phyloP scores from a whole-genome alignment of 2,329 filamentous ascomycete genomes.

The Verticillium albo-atrum region DNA sequence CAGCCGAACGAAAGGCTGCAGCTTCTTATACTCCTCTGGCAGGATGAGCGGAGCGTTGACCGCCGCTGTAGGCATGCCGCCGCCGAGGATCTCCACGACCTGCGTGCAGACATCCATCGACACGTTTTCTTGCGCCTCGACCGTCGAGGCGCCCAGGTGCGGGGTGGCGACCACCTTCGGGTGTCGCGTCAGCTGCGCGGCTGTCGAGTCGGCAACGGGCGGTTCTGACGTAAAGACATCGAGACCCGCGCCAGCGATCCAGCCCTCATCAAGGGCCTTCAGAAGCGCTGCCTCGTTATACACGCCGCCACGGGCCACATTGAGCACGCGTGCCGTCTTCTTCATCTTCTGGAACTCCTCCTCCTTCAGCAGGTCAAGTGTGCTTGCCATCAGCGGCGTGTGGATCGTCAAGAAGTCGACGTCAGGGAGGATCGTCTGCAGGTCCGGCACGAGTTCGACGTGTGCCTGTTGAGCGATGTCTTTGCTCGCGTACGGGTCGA shows the following conservation, averaged over 20 bases:
- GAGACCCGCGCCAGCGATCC: conserved; percentile 71
- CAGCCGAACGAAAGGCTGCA: conserved; percentile 71
- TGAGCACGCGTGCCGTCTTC: conserved; percentile 66
- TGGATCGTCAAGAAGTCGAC: conserved; percentile 79
- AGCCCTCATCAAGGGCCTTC: conserved; percentile 63
- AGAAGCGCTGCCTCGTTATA: conserved; percentile 73
- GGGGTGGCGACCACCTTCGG: conserved; percentile 72
- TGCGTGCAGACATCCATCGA: conserved; percentile 80
- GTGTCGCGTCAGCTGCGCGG: conserved; percentile 61
- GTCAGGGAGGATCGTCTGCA: conserved; percentile 58
- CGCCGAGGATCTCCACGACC: conserved; percentile 67
- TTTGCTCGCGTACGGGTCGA: conserved; percentile 73
- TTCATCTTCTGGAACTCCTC: conserved; percentile 69
- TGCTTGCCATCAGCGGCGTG: conserved; percentile 74
- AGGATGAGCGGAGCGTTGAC: conserved; percentile 81
- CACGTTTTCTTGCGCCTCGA: conserved; percentile 81
- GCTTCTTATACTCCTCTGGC: conserved; percentile 72
- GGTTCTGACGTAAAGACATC: conserved; percentile 80
- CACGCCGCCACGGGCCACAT: conserved; percentile 75
- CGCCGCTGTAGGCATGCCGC: conserved; percentile 68
- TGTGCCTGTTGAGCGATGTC: conserved; percentile 66
- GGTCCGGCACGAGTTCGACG: conserved; percentile 54
- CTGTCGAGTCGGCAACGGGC: conserved; percentile 47
- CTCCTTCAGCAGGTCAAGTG: conserved; percentile 66
- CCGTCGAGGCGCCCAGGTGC: conserved; percentile 73